Conservation (phyloP, 495 filamentous ascomycete species). For the Tuber aestivum region DNA sequence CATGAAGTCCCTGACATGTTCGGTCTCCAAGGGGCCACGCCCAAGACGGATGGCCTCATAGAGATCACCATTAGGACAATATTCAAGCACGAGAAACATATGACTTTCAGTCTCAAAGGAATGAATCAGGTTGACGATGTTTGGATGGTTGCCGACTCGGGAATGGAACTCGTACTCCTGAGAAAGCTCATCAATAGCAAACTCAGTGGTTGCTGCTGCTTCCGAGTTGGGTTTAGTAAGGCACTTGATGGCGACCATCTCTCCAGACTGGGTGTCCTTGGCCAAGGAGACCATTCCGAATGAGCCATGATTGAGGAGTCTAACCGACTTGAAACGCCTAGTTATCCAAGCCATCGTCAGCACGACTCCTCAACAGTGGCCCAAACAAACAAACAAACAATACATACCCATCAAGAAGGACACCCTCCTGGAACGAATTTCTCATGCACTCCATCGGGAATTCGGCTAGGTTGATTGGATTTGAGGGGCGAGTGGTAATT, state of each 20-base stretch:
- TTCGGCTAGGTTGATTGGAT: constrained; percentile 11
- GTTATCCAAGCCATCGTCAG: constrained; percentile 20
- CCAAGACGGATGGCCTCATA: constrained; percentile 92
- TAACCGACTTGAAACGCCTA: constrained; percentile 75
- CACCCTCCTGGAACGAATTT: constrained; percentile 64
- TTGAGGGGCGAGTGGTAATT: constrained; percentile 36
- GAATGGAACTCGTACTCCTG: constrained; percentile 82
- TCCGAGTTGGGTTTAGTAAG: constrained; percentile 66
- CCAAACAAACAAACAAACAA: constrained; percentile 10
- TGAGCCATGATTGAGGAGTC: constrained; percentile 95
- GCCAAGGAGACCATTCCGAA: constrained; percentile 98
- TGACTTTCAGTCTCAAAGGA: constrained; percentile 88
- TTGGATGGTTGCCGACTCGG: constrained; percentile 70
- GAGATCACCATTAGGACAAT: constrained; percentile 90
- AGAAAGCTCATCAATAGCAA: constrained; percentile 70
- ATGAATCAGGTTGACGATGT: constrained; percentile 88
- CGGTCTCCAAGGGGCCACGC: constrained; percentile 83
- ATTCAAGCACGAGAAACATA: constrained; percentile 88
- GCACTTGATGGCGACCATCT: constrained; percentile 89
- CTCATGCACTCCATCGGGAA: constrained; percentile 70
- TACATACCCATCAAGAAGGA: constrained; percentile 60
- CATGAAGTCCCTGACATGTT: constrained; percentile 97
- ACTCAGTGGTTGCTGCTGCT: constrained; percentile 50
- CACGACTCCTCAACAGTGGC: constrained; percentile 14
- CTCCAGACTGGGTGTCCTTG: constrained; percentile 63